A percentile compares a stretch with the other conserved stretches of the same genome.
phyloP scores from a whole-genome alignment of 768 basidiomycete species.

The Kwoniella botswanensis region DNA sequence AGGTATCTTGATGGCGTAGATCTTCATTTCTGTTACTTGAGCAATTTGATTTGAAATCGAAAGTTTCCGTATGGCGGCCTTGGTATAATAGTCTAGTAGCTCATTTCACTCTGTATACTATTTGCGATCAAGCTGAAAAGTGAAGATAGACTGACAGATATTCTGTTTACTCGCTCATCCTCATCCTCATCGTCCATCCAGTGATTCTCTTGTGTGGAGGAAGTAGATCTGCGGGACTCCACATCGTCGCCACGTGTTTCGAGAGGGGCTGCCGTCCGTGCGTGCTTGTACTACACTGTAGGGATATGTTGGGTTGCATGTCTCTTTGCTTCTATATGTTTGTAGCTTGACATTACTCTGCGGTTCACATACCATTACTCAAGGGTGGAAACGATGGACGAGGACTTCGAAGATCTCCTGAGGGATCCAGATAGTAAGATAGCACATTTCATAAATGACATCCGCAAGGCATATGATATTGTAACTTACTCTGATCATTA shows the following conservation, averaged over 20 bases:
- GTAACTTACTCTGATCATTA: no score
- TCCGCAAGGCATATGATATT: no score
- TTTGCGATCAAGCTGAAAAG: neutral
- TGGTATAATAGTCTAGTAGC: neutral
- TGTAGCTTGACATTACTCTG: no score
- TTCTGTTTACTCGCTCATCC: neutral
- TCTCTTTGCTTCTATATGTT: no score
- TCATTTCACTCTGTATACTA: no score
- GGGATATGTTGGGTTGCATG: no score
- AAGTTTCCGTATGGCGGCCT: neutral
- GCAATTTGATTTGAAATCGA: no score
- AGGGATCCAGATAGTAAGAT: constrained; percentile 16
- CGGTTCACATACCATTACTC: neutral
- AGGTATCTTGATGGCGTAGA: constrained; percentile 25
- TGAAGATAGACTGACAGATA: neutral
- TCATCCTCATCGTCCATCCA: neutral
- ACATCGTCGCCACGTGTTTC: neutral
- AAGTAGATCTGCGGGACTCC: neutral
- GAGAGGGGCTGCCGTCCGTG: neutral
- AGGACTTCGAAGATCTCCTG: constrained; percentile 34
- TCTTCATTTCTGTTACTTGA: neutral
- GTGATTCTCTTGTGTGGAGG: constrained; percentile 17
- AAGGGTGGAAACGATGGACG: constrained; percentile 20
- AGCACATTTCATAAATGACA: neutral
- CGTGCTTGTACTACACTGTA: neutral